Percentiles rank a stretch among this genome's conserved stretches.
These are phyloP conservation scores for Podospora sp. DNA, from an alignment of 495 filamentous ascomycete genomes.

Conservation along the genomic window DNA sequence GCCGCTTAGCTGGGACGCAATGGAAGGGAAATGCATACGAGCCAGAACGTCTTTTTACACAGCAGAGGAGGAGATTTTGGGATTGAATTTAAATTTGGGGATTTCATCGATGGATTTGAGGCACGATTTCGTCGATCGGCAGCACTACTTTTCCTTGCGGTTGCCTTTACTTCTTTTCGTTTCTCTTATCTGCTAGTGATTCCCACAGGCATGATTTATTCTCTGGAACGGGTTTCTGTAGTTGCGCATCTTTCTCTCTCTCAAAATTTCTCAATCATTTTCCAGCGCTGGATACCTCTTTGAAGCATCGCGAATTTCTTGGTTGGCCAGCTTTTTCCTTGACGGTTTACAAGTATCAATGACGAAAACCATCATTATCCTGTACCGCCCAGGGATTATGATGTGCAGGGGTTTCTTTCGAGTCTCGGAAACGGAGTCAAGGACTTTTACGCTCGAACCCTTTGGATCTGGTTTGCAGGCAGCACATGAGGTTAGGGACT, in stretches of 20 bases:
- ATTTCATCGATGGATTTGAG: constrained; percentile 27
- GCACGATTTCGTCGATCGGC: constrained; percentile 23
- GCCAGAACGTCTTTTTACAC: constrained; percentile 20
- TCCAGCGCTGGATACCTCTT: constrained; percentile 36
- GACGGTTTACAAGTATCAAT: constrained; percentile 30
- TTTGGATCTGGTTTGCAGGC: background rate
- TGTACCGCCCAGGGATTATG: background rate
- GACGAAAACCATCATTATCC: constrained; percentile 1
- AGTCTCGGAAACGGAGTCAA: constrained; percentile 8
- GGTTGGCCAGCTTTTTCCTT: constrained; percentile 21
- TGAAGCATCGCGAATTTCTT: constrained; percentile 27
- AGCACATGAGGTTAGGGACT: background rate
- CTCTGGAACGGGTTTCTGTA: constrained; percentile 24
- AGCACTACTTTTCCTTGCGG: constrained; percentile 28
- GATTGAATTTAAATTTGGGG: constrained; percentile 29
- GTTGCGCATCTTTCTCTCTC: constrained; percentile 35
- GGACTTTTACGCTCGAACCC: background rate
- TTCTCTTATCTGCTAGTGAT: constrained; percentile 28
- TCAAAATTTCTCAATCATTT: constrained; percentile 37
- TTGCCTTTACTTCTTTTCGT: constrained; percentile 19
- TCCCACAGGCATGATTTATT: constrained; percentile 26
- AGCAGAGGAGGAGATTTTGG: constrained; percentile 21
- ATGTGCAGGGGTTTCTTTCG: background rate
- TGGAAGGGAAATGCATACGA: constrained; percentile 16
- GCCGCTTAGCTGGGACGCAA: background rate